Percentiles rank a stretch among this genome's conserved stretches.
Conservation (phyloP, 257 asterid genomes). For the Gentiana dahurica region DNA sequence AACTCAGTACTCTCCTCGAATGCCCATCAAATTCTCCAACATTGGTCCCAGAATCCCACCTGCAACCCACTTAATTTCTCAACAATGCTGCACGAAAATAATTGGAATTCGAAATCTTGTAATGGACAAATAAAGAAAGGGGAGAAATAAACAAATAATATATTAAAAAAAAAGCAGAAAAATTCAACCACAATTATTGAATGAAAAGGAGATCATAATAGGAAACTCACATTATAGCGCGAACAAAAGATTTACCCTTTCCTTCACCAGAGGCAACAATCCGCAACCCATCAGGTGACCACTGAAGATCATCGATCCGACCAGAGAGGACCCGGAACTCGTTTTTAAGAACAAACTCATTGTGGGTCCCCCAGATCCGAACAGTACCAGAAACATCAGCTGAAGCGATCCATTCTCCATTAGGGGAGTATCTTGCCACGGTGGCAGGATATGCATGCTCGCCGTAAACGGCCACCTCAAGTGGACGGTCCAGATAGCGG, state of each 20-base stretch:
- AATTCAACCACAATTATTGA: too few relatives aligned
- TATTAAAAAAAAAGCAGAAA: too few relatives aligned
- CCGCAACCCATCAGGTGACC: conserved; percentile 82
- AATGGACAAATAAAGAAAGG: neutral
- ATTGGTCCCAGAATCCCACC: conserved; percentile 98
- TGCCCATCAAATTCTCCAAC: conserved; percentile 98
- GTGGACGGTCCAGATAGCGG: conserved; percentile 77
- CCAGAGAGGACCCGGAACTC: conserved; percentile 90
- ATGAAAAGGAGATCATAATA: neutral
- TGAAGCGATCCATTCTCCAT: conserved; percentile 98
- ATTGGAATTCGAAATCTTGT: too few relatives aligned
- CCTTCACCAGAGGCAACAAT: conserved; percentile 95
- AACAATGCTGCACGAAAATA: too few relatives aligned
- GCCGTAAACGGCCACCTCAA: conserved; percentile 70
- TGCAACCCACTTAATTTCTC: conserved; percentile 19
- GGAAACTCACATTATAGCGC: conserved; percentile 73
- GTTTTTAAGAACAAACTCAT: conserved; percentile 71
- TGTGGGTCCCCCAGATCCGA: conserved; percentile 97
- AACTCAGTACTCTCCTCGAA: conserved; percentile 82
- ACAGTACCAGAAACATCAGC: conserved; percentile 87
- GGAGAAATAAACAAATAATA: neutral
- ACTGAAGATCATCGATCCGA: conserved; percentile 95
- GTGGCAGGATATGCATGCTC: conserved; percentile 87
- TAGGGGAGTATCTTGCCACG: conserved; percentile 87
- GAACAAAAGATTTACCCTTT: conserved; percentile 81